These are phyloP conservation scores for Leccinum obscurum DNA, from an alignment of 768 basidiomycete genomes.

Conservation along the genomic window DNA sequence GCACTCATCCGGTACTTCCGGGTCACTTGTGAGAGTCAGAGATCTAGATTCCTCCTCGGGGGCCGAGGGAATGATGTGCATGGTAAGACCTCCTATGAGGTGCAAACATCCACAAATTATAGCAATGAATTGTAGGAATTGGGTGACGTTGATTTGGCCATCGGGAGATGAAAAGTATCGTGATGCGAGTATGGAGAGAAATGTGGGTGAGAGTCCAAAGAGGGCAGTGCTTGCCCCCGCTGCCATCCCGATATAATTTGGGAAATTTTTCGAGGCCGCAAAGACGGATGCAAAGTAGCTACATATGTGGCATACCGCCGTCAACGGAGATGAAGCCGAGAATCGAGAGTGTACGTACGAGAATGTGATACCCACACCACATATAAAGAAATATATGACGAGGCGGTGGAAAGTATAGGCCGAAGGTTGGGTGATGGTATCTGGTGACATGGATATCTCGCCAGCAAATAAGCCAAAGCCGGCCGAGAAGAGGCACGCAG, in stretches of 20 bases:
- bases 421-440: slow-evolving; percentile 38
- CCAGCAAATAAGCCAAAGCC: slow-evolving; percentile 66
- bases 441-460: slow-evolving; percentile 51
- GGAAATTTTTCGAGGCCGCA: slow-evolving; percentile 71
- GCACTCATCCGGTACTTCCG: slow-evolving; percentile 29
- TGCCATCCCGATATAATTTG: slow-evolving; percentile 61
- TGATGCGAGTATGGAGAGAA: slow-evolving; percentile 66
- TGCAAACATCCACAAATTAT: slow-evolving; percentile 53
- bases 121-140: slow-evolving; percentile 59
- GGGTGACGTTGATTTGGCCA: slow-evolving; percentile 46
- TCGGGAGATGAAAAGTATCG: slow-evolving; percentile 52
- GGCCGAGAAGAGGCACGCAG: slow-evolving; percentile 55
- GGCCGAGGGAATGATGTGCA: slow-evolving; percentile 29
- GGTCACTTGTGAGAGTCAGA: slow-evolving; percentile 6
- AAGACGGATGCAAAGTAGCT: slow-evolving; percentile 76
- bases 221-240: slow-evolving; percentile 68
- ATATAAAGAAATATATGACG: slow-evolving; percentile 57
- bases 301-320: background rate
- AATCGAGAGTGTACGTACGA: slow-evolving; percentile 50
- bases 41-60: slow-evolving; percentile 7
- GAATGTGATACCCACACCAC: slow-evolving; percentile 68
- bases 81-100: slow-evolving; percentile 49
- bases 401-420: slow-evolving; percentile 51
- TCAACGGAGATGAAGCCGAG: slow-evolving; percentile 5
- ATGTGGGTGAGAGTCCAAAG: slow-evolving; percentile 80